Percentiles rank a stretch among this genome's conserved stretches.
phyloP scores from a whole-genome alignment of 2,329 filamentous ascomycete species.

The Aspergillus pseudonomiae region DNA sequence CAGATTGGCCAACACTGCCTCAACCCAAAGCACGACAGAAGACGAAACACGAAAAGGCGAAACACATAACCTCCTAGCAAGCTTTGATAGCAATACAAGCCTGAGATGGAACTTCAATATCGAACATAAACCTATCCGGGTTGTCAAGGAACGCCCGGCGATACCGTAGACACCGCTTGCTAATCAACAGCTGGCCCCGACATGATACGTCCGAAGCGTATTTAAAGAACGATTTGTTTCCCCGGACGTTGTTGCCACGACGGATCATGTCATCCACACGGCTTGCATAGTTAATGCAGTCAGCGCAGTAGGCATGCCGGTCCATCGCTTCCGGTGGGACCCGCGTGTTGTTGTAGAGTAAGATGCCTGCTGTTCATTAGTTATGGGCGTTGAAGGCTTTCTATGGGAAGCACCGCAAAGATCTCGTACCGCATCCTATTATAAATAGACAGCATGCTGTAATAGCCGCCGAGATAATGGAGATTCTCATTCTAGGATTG shows the following conservation, averaged over 20 bases:
- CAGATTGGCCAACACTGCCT: neutral
- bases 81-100: conserved; percentile 15
- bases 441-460: neutral
- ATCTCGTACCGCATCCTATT: neutral
- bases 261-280: conserved; percentile 17
- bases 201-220: conserved; percentile 20
- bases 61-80: neutral
- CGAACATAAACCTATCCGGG: conserved; percentile 13
- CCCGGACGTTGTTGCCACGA: conserved; percentile 1
- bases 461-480: neutral
- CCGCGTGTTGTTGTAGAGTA: neutral
- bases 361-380: neutral
- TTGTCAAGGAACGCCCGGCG: conserved; percentile 17
- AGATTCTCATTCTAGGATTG: neutral
- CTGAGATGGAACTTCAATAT: conserved; percentile 16
- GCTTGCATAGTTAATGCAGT: conserved; percentile 20
- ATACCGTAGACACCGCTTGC: conserved; percentile 18
- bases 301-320: conserved; percentile 16
- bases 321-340: conserved; percentile 2
- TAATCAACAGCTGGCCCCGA: conserved; percentile 13
- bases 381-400: neutral
- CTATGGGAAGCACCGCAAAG: neutral
- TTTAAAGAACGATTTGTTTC: conserved; percentile 18
- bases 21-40: neutral
- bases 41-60: neutral